Percentiles rank a stretch among this genome's conserved stretches.
Evolutionary conservation across 2,329 filamentous ascomycete species (phyloP).

Genomic region (Ambrosiella cleistominuta): DNA sequence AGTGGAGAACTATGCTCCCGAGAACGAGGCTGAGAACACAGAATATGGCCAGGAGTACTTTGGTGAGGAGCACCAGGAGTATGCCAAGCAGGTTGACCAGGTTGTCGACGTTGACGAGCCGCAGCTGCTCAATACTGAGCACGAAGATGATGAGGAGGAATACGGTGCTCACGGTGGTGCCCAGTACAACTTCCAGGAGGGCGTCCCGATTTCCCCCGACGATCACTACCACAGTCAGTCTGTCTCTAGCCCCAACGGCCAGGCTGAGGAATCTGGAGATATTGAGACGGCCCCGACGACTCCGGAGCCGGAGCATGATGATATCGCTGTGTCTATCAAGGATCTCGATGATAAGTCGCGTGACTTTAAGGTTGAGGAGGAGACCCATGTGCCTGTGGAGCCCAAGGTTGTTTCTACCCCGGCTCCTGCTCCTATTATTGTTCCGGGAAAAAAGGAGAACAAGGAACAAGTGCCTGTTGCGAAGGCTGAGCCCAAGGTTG

Average conservation of each 20-base stretch:
- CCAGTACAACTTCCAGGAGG: neutral
- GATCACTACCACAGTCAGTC: neutral
- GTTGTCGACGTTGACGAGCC: neutral
- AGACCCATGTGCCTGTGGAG: neutral
- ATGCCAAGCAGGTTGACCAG: neutral
- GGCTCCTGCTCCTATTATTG: neutral
- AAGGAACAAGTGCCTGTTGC: neutral
- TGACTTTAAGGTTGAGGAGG: neutral
- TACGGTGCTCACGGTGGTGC: slow-evolving; percentile 1
- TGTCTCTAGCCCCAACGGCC: neutral
- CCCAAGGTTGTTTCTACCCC: neutral
- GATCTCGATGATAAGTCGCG: neutral
- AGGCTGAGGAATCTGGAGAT: slow-evolving; percentile 4
- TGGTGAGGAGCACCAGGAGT: neutral
- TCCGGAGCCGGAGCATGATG: slow-evolving; percentile 8
- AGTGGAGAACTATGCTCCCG: neutral
- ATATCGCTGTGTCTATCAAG: neutral
- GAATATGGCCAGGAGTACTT: slow-evolving; percentile 1
- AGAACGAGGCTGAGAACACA: neutral
- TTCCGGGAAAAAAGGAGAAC: neutral
- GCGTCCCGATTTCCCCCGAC: neutral
- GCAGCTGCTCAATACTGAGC: slow-evolving; percentile 6
- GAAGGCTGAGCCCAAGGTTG: neutral
- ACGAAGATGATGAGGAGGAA: slow-evolving; percentile 6
- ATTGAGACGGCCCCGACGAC: slow-evolving; percentile 11